Evolutionary conservation across 2,329 filamentous ascomycete species (phyloP), one percentile per base, ranked within the genome.

Genomic region (Botryosphaeria dothidea): DNA sequence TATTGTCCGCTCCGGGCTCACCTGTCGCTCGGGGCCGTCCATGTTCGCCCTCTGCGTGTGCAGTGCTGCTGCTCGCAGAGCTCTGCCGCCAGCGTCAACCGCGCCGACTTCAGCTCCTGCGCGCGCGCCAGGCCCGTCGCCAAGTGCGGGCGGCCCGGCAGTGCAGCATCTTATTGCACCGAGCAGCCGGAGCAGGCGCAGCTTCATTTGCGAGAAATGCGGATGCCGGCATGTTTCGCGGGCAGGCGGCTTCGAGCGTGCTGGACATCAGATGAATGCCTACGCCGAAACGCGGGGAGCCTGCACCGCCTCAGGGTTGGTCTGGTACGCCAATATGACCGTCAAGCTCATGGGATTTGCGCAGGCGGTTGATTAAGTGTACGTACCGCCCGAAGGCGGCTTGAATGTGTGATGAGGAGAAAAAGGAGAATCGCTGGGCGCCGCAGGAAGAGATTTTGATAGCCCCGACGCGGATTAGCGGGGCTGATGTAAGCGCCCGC

Each of bases 281-380:
- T 34, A 9, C 62, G 21, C 51, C 62, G 43, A 31, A 65, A 25
- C 56, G 8, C 21, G 46, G 43, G 52, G 46, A 58, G 31, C 62
- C 56, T 61, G 54, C 54, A 38, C 63, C 25, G 25, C 54, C 63
- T 60, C 45, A n/a, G 41, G n/a, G 70, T 76, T 71, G 65, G 67
- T 79, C 74, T 79, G 71, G 77, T 75, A 77, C 78, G 76, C 74
- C 79, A 80, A 80, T 80, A 79, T 80, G 78, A 80, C 77, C 72
- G 77, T 72, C 77, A 75, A 75, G 72, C 75, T 73, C 73, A 77
- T 77, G 61, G 62, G 23, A 62, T 70, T 62, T 64, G 68, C 73
- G 49, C 70, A 73, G 74, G 75, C 76, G 76, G 77, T 80, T 80
- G 78, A 80, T 80, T 80, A 78, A 78, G 77, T 76, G 78, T 77